These are phyloP conservation scores for Cladosporium sp. DNA, from an alignment of 2,329 filamentous ascomycete genomes.

Conservation along the genomic window DNA sequence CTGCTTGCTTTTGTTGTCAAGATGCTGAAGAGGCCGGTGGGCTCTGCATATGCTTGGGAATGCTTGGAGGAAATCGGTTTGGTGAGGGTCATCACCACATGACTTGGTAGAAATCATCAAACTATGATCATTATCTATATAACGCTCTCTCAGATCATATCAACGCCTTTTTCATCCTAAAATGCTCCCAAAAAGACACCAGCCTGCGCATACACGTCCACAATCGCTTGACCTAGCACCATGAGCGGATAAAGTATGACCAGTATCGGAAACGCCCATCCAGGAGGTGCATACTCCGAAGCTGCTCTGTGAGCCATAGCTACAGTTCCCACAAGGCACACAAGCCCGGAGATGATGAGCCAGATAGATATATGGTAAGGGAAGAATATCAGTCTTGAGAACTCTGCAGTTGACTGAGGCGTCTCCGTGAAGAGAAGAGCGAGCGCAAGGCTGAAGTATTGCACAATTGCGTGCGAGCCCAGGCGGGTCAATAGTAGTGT, in stretches of 20 bases:
- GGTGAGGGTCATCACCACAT: too few relatives aligned
- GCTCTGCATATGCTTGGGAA: too few relatives aligned
- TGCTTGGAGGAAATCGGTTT: too few relatives aligned
- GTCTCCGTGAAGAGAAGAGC: constrained; percentile 17
- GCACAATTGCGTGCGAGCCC: constrained; percentile 17
- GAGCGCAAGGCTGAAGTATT: constrained; percentile 19
- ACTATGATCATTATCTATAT: too few relatives aligned
- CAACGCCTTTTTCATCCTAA: neutral
- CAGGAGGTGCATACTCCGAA: constrained; percentile 18
- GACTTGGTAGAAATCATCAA: too few relatives aligned
- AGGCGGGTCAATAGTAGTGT: constrained; percentile 13
- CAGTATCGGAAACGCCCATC: constrained; percentile 15
- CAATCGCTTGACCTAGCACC: constrained; percentile 13
- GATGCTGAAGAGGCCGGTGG: too few relatives aligned
- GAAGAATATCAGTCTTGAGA: constrained; percentile 18
- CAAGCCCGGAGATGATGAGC: constrained; percentile 15
- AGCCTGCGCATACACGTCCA: constrained; percentile 19
- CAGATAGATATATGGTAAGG: constrained; percentile 17
- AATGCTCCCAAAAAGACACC: constrained; percentile 9
- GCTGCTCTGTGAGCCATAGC: constrained; percentile 16
- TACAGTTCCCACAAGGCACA: constrained; percentile 17
- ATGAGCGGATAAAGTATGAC: constrained; percentile 16
- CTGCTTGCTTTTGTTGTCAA: too few relatives aligned
- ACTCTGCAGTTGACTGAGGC: constrained; percentile 16
- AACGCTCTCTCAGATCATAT: too few relatives aligned